Conservation (phyloP, 2,329 filamentous ascomycete species). For the Trichoderma endophyticum region DNA sequence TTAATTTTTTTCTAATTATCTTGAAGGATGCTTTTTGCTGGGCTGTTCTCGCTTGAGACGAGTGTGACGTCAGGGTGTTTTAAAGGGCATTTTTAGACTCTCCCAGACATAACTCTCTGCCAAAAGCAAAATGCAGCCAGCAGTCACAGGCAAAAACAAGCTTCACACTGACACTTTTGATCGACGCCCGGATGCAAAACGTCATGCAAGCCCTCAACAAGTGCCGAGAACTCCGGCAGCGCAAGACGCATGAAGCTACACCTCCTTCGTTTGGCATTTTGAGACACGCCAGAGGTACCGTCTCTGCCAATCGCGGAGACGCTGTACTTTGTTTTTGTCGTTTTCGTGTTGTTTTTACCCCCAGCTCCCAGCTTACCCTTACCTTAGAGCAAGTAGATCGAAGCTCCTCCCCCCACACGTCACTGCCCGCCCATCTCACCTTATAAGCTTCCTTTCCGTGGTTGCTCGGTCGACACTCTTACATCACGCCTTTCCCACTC, state of each 20-base stretch:
- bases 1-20: background rate
- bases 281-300: background rate
- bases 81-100: background rate
- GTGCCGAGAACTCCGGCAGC: constrained; percentile 1
- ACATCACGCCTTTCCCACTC: background rate
- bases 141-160: constrained; percentile 10
- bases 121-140: background rate
- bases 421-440: background rate
- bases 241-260: background rate
- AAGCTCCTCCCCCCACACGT: background rate
- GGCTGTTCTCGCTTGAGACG: background rate
- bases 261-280: background rate
- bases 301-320: background rate
- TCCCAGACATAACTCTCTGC: background rate
- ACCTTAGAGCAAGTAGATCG: background rate
- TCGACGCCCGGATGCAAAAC: background rate
- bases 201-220: constrained; percentile 7
- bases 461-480: constrained; percentile 17
- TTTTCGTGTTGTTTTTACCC: background rate
- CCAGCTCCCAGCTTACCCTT: background rate
- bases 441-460: constrained; percentile 4
- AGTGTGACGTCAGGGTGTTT: background rate
- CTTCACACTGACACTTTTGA: background rate
- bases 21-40: background rate
- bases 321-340: background rate